These are phyloP conservation scores for Neckera pumila DNA, from an alignment of 225 moss, liverwort and hornwort species.

Conservation along the genomic window DNA sequence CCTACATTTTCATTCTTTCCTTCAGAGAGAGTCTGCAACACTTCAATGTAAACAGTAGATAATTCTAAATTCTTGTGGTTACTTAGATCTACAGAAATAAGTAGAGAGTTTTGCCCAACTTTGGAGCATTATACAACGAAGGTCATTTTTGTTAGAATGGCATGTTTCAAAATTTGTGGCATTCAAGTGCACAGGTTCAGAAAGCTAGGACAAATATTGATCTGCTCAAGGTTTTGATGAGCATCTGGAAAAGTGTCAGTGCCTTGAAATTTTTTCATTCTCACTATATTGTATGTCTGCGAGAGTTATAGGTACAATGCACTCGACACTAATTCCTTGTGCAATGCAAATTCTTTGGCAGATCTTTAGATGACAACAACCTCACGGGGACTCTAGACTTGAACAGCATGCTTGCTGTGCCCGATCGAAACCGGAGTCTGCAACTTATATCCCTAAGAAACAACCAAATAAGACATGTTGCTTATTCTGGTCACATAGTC, in stretches of 20 bases:
- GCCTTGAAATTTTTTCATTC: too few relatives aligned
- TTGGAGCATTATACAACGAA: neutral
- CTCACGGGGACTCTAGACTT: conserved; percentile 10
- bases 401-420: neutral
- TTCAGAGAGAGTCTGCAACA: neutral
- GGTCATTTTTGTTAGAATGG: neutral
- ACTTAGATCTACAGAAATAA: too few relatives aligned
- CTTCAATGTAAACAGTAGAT: neutral
- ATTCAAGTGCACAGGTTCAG: neutral
- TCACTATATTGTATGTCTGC: neutral
- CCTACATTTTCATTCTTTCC: neutral
- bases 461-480: neutral
- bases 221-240: neutral
- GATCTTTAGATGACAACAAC: conserved; percentile 6
- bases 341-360: neutral
- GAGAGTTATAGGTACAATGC: neutral
- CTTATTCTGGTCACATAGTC: neutral
- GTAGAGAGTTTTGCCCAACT: neutral
- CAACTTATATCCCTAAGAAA: neutral
- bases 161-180: neutral
- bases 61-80: neutral
- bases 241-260: neutral
- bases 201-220: too few relatives aligned
- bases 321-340: neutral
- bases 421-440: neutral